These are phyloP conservation scores for Aristolochia californica DNA, from an alignment of 164 flowering plant species.

Conservation along the genomic window DNA sequence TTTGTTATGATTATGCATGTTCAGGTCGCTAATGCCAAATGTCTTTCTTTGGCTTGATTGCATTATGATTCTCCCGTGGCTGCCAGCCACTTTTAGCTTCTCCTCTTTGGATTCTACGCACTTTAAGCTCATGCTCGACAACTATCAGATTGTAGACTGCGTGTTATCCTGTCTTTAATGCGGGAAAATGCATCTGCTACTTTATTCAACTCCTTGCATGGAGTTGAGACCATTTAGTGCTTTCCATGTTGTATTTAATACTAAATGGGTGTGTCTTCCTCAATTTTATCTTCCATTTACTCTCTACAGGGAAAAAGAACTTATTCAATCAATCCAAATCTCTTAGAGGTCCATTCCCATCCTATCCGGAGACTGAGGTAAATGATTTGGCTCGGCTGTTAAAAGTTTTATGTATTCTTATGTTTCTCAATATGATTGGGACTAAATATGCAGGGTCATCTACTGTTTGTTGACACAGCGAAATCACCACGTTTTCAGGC, in stretches of 20 bases:
- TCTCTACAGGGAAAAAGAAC: slow-evolving; percentile 43
- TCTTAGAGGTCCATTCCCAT: slow-evolving; percentile 20
- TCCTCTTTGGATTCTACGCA: too few species aligned
- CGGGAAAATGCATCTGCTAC: background rate
- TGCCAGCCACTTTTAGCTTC: too few species aligned
- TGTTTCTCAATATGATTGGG: background rate
- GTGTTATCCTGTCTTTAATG: background rate
- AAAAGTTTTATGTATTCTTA: background rate
- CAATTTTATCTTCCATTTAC: background rate
- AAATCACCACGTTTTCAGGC: slow-evolving; percentile 94
- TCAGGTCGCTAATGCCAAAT: background rate
- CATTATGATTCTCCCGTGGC: too few species aligned
- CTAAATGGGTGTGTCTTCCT: background rate
- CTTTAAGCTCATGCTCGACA: background rate
- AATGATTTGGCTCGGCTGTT: background rate
- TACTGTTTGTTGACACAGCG: slow-evolving; percentile 28
- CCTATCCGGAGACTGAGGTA: slow-evolving; percentile 50
- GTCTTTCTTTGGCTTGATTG: background rate
- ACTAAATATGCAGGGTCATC: slow-evolving; percentile 31
- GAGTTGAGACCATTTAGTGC: background rate
- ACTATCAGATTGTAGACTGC: background rate
- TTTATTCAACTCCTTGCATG: background rate
- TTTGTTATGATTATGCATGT: background rate
- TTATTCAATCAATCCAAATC: slow-evolving; percentile 55
- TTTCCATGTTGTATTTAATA: background rate